Evolutionary conservation across 352 stramenopile genomes (phyloP).

Genomic region (Phytophthora citrophthora): DNA sequence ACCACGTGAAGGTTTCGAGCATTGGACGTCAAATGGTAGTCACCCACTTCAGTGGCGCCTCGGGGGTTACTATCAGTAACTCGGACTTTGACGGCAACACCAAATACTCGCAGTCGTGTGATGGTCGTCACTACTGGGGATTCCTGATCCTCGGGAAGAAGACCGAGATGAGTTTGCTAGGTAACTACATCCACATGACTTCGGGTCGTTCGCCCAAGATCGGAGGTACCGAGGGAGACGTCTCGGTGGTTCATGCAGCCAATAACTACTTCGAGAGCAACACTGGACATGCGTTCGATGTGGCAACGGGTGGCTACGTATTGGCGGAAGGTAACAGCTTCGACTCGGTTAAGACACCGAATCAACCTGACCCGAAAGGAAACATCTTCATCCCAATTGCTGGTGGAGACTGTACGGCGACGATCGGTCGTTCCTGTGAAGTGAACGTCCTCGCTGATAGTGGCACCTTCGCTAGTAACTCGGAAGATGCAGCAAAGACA

Average conservation of each 20-base stretch:
- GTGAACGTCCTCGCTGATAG: conserved; percentile 23
- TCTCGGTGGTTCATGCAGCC: conserved; percentile 29
- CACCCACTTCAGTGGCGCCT: conserved; percentile 28
- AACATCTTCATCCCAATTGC: conserved; percentile 22
- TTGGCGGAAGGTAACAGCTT: conserved; percentile 54
- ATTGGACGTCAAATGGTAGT: conserved; percentile 50
- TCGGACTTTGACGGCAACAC: conserved; percentile 53
- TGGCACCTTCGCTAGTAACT: conserved; percentile 10
- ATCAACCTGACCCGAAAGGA: conserved; percentile 4
- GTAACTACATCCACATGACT: conserved; percentile 47
- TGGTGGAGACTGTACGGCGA: conserved; percentile 10
- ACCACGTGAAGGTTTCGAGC: conserved; percentile 49
- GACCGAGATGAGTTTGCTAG: conserved; percentile 31
- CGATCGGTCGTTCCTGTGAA: conserved; percentile 18
- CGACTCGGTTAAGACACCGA: conserved; percentile 23
- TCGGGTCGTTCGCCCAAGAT: conserved; percentile 42
- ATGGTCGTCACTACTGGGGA: conserved; percentile 55
- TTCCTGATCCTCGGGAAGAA: conserved; percentile 31
- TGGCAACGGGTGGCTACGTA: conserved; percentile 28
- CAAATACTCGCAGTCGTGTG: conserved; percentile 45
- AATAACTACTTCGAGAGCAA: conserved; percentile 56
- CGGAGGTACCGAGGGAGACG: conserved; percentile 9
- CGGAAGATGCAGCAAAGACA: conserved; percentile 1
- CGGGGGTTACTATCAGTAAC: conserved; percentile 54
- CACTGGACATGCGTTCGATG: conserved; percentile 42